phyloP scores from a whole-genome alignment of 2,329 filamentous ascomycete species.

The Colletotrichum australisinense region DNA sequence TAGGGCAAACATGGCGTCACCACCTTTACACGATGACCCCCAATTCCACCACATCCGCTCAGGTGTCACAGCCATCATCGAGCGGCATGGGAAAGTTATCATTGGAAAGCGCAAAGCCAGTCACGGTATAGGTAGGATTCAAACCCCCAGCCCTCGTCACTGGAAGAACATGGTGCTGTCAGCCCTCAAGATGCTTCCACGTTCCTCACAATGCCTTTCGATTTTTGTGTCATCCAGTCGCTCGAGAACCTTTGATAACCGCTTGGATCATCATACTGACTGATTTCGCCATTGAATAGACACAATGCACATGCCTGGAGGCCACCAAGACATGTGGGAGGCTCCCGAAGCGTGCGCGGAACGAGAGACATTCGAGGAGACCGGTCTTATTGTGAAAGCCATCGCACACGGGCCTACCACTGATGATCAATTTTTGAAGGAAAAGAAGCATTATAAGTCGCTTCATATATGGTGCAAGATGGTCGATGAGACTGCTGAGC shows the following conservation, averaged over 20 bases:
- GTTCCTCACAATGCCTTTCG: neutral
- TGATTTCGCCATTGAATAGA: no score
- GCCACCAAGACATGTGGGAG: no score
- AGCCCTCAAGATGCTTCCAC: neutral
- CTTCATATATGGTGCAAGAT: constrained; percentile 53
- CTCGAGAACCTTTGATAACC: no score
- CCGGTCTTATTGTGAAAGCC: constrained; percentile 67
- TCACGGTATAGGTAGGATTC: constrained; percentile 58
- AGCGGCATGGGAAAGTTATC: constrained; percentile 55
- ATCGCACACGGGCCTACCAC: constrained; percentile 69
- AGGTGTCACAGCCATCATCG: constrained; percentile 61
- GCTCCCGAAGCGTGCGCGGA: no score
- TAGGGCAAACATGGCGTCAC: neutral
- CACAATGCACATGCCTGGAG: no score
- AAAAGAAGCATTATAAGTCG: constrained; percentile 73
- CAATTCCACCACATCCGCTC: constrained; percentile 50
- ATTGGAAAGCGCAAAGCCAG: constrained; percentile 60
- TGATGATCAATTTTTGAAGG: constrained; percentile 71
- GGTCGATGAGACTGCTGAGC: constrained; percentile 57
- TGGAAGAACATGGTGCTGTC: no score
- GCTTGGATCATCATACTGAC: no score
- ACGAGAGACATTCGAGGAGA: constrained; percentile 76
- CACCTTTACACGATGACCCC: no score
- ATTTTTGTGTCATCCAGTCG: no score
- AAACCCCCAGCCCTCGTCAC: no score